Evolutionary conservation across 805 yeast species (phyloP).

Genomic region (Kodamaea neixiangensis): DNA sequence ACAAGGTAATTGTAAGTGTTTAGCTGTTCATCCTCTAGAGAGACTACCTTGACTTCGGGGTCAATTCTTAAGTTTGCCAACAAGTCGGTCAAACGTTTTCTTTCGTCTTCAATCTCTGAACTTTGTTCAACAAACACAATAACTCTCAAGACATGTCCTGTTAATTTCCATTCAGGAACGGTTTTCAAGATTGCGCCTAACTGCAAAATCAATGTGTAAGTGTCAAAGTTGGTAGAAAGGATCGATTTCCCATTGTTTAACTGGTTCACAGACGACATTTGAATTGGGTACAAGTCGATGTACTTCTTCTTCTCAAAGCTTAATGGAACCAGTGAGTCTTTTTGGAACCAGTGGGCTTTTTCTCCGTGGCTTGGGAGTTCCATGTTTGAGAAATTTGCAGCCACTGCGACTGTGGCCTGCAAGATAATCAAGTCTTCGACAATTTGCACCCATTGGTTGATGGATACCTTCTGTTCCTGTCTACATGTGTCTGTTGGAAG

Average conservation of each 20-base stretch:
- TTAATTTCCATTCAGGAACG: constrained; percentile 88
- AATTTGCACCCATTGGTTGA: constrained; percentile 87
- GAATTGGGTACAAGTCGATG: constrained; percentile 94
- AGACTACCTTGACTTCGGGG: constrained; percentile 75
- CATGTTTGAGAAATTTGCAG: constrained; percentile 76
- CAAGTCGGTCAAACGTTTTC: constrained; percentile 57
- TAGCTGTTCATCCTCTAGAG: constrained; percentile 58
- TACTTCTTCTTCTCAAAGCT: constrained; percentile 41
- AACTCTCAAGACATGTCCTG: constrained; percentile 68
- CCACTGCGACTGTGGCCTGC: constrained; percentile 91
- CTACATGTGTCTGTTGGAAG: constrained; percentile 82
- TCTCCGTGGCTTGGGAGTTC: constrained; percentile 56
- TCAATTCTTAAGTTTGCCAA: constrained; percentile 79
- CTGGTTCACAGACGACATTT: constrained; percentile 84
- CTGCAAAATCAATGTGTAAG: constrained; percentile 90
- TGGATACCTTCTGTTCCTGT: constrained; percentile 65
- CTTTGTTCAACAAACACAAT: constrained; percentile 85
- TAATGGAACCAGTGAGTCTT: constrained; percentile 1
- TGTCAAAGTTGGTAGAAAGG: constrained; percentile 88
- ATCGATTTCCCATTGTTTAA: constrained; percentile 68
- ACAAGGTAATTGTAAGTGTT: constrained; percentile 73
- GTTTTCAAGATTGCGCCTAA: constrained; percentile 91
- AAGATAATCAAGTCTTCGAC: constrained; percentile 86
- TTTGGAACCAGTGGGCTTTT: constrained; percentile 19
- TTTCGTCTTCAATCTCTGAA: constrained; percentile 72